A percentile compares a stretch with the other conserved stretches of the same genome.
These are phyloP conservation scores for Pseudopyricularia cyperi DNA, from an alignment of 2,329 filamentous ascomycete genomes.

Conservation along the genomic window DNA sequence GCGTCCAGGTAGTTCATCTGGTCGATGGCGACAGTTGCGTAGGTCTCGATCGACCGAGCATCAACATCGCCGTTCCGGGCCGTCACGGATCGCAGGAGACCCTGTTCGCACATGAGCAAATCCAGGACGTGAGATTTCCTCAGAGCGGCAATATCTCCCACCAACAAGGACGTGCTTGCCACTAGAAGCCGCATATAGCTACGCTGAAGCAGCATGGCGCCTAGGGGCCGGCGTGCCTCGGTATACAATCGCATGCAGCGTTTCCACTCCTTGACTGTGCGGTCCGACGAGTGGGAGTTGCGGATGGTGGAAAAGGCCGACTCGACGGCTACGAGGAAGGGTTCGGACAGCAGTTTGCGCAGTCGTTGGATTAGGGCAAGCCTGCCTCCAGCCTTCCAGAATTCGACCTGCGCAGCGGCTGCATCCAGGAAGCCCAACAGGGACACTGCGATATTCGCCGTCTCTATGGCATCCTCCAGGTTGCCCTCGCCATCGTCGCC, in stretches of 20 bases:
- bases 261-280: slow-evolving; percentile 71
- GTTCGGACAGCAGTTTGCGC: slow-evolving; percentile 64
- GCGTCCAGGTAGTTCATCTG: slow-evolving; percentile 82
- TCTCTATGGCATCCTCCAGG: slow-evolving; percentile 52
- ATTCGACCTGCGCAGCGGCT: slow-evolving; percentile 60
- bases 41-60: slow-evolving; percentile 42
- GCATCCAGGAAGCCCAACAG: slow-evolving; percentile 86
- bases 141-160: slow-evolving; percentile 47
- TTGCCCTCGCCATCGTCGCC: slow-evolving; percentile 44
- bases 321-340: slow-evolving; percentile 76
- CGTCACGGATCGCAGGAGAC: slow-evolving; percentile 28
- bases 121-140: slow-evolving; percentile 57
- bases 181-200: slow-evolving; percentile 79
- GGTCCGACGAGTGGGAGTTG: slow-evolving; percentile 56
- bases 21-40: slow-evolving; percentile 63
- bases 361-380: slow-evolving; percentile 60
- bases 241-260: slow-evolving; percentile 75
- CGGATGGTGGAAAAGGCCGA: slow-evolving; percentile 83
- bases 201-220: slow-evolving; percentile 81
- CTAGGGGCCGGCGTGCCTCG: slow-evolving; percentile 64
- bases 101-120: slow-evolving; percentile 49
- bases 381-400: slow-evolving; percentile 69
- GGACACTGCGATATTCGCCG: slow-evolving; percentile 68
- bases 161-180: slow-evolving; percentile 61
- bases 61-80: slow-evolving; percentile 34